Percentiles rank a stretch among this genome's conserved stretches.
Conservation (phyloP, 1,284 basidiomycete genomes). For the Ustilago curta region DNA sequence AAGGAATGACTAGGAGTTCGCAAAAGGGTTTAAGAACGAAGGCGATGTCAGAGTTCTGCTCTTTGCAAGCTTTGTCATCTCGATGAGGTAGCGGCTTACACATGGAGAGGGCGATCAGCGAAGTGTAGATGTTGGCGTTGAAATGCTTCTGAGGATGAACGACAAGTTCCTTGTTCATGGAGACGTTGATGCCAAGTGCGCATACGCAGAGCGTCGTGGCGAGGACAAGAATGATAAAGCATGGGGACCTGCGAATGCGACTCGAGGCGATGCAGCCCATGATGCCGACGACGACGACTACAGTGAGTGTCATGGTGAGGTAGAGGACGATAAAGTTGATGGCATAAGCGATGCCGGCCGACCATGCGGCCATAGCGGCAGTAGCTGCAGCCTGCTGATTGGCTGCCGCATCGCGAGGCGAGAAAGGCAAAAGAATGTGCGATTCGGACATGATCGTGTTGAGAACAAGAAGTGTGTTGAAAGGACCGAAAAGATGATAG, state of each 20-base stretch:
- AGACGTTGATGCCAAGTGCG: constrained; percentile 14
- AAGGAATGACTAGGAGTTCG: constrained; percentile 24
- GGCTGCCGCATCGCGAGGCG: constrained; percentile 12
- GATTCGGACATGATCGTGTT: neutral
- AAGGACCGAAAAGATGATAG: neutral
- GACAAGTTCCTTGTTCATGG: constrained; percentile 29
- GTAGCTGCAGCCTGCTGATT: constrained; percentile 25
- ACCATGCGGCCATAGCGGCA: constrained; percentile 33
- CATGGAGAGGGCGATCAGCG: constrained; percentile 21
- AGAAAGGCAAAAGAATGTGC: neutral
- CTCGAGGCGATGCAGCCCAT: constrained; percentile 29
- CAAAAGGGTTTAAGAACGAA: neutral
- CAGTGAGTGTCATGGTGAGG: constrained; percentile 23
- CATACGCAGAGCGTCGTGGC: constrained; percentile 13
- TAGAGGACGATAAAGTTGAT: constrained; percentile 40
- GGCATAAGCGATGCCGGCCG: constrained; percentile 38
- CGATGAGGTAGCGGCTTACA: constrained; percentile 6
- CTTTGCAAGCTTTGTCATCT: neutral
- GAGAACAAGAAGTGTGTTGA: neutral
- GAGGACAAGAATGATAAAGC: constrained; percentile 18
- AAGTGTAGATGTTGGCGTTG: constrained; percentile 23
- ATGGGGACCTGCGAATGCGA: constrained; percentile 24
- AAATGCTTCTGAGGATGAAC: constrained; percentile 22
- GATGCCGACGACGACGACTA: constrained; percentile 17
- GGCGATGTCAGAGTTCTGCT: neutral